Conservation (phyloP, 2,329 filamentous ascomycete species). For the Talaromyces verruculosus region DNA sequence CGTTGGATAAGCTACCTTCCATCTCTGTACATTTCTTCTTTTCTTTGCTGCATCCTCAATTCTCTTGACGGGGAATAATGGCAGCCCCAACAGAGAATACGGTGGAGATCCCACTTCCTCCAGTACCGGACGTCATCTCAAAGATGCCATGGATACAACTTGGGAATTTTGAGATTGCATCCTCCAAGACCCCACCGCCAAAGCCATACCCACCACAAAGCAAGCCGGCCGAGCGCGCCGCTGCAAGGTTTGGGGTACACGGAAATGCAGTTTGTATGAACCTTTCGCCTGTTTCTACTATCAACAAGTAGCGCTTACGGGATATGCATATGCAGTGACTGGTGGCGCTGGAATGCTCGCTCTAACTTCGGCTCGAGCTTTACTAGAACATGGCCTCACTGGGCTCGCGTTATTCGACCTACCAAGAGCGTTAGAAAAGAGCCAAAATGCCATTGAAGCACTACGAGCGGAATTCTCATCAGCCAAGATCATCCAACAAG, state of each 20-base stretch:
- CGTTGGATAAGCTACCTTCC: not conserved
- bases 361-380: constrained; percentile 57
- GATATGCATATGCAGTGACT: constrained; percentile 50
- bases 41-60: not conserved
- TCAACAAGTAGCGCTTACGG: not conserved
- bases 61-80: not conserved
- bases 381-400: constrained; percentile 66
- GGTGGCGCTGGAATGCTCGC: constrained; percentile 67
- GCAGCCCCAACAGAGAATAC: not conserved
- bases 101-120: constrained; percentile 8
- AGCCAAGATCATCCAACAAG: constrained; percentile 51
- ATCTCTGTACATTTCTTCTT: not conserved
- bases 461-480: constrained; percentile 58
- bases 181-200: constrained; percentile 32
- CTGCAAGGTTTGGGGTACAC: constrained; percentile 31
- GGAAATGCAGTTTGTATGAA: constrained; percentile 34
- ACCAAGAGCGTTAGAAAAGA: constrained; percentile 41
- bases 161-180: constrained; percentile 24
- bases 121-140: constrained; percentile 14
- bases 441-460: constrained; percentile 44
- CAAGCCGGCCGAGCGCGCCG: constrained; percentile 30
- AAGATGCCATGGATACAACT: constrained; percentile 30
- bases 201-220: constrained; percentile 25
- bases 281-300: not conserved
- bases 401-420: constrained; percentile 64